Evolutionary conservation across 129 eudicot genomes (phyloP), one percentile per base, ranked within the genome.

Genomic region (Flaveria ramosissima): DNA sequence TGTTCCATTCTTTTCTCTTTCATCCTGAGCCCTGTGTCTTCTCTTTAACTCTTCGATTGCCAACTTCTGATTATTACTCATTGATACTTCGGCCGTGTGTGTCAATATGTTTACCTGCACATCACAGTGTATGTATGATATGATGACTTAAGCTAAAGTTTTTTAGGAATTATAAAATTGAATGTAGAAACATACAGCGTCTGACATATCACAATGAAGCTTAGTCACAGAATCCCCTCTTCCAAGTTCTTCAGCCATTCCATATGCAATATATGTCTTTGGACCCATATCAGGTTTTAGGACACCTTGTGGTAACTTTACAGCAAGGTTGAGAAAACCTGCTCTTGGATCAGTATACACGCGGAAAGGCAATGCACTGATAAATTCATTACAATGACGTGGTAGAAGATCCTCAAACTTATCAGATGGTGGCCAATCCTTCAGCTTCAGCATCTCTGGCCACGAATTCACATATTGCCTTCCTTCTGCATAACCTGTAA

Each of bases 201-300:
- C 98, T 6, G 98, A 80, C 96, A 92, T 82, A 74, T 90, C 96
- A 76, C 89, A 87, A 81, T 92, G 98, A 79, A 92, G 96, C 78
- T 85, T 89, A 19, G 98, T 88, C 1, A 90, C 96, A 20, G 95
- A 92, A 75, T 90, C 90, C 21, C 96, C 98, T 77, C 90, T 82
- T 66, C 96, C 94, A 70, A 92, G 98, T 84, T 92, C 96, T 72
- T 88, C 85, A 7, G 76, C 73, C 64, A 81, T 68, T 52, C 97
- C 98, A 74, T 92, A 92, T 14, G 96, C 96, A 51, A 92, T 86
- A 61, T 92, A 92, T 12, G 96, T 83, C 85, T 92, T 92, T 32
- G 96, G 98, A 39, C 98, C 98, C 79, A 92, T 20, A 72, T 92
- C 98, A 10, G 96, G 96, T 72, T 88, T 89, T 42, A 88, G 52